These are phyloP conservation scores for Asterophora lycoperdoides DNA, from an alignment of 768 basidiomycete genomes.

Conservation along the genomic window DNA sequence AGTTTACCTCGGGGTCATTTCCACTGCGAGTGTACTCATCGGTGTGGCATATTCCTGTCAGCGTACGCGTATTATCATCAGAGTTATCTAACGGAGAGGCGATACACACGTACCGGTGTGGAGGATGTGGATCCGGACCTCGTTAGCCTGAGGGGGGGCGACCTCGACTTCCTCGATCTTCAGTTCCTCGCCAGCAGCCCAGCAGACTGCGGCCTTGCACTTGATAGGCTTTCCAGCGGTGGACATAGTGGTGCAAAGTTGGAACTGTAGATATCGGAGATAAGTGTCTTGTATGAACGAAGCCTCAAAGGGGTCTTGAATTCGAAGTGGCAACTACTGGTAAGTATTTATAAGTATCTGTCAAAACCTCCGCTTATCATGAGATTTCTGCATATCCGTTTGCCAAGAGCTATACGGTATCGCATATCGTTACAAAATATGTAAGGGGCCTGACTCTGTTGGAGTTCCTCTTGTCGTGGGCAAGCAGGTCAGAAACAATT, in stretches of 20 bases:
- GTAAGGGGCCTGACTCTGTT: too few species aligned
- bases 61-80: slow-evolving; percentile 9
- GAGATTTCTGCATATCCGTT: too few species aligned
- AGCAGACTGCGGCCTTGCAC: slow-evolving; percentile 94
- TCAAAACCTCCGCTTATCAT: too few species aligned
- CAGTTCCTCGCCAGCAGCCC: slow-evolving; percentile 85
- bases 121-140: slow-evolving; percentile 91
- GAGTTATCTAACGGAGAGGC: background rate
- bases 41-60: slow-evolving; percentile 88
- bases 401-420: too few species aligned
- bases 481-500: too few species aligned
- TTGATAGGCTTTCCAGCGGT: slow-evolving; percentile 75
- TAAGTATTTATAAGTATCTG: too few species aligned
- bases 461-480: too few species aligned
- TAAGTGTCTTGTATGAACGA: too few species aligned
- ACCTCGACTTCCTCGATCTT: slow-evolving; percentile 92
- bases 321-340: too few species aligned
- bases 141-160: slow-evolving; percentile 81
- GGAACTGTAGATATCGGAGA: too few species aligned
- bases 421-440: too few species aligned
- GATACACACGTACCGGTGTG: slow-evolving; percentile 64
- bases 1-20: slow-evolving; percentile 83
- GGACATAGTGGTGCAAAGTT: slow-evolving; percentile 48
- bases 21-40: slow-evolving; percentile 97
- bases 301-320: too few species aligned